These are phyloP conservation scores for Globisporangium viniferum DNA, from an alignment of 352 stramenopile genomes.

Conservation along the genomic window DNA sequence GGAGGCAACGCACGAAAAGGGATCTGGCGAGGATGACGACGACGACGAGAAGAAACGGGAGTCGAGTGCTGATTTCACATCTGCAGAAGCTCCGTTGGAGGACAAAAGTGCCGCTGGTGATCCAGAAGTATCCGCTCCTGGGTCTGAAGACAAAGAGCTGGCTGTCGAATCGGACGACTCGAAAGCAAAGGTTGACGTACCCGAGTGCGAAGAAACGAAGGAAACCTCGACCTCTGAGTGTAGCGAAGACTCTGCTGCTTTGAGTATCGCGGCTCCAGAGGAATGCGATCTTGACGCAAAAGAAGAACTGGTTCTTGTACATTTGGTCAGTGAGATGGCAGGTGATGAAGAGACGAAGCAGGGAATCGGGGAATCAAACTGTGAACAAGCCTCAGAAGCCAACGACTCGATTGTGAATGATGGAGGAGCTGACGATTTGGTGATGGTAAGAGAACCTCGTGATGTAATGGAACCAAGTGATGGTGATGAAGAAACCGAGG, in stretches of 20 bases:
- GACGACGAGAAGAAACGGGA: not conserved
- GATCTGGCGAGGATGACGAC: not conserved
- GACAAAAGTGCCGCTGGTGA: not conserved
- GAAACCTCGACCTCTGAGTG: not conserved
- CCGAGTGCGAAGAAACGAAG: not conserved
- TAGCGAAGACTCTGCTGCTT: not conserved
- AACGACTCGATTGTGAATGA: not conserved
- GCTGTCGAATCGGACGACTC: no score
- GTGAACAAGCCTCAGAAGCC: not conserved
- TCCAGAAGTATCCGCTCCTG: no score
- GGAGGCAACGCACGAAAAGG: not conserved
- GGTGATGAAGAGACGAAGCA: not conserved
- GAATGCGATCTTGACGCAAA: not conserved
- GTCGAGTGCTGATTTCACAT: not conserved
- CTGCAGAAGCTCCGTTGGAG: not conserved
- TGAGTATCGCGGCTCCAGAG: not conserved
- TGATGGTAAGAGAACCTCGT: not conserved
- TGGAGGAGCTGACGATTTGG: not conserved
- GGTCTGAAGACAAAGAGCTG: no score
- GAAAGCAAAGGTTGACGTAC: not conserved
- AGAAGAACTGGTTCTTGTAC: not conserved
- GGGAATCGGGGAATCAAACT: not conserved
- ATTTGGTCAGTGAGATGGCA: not conserved
- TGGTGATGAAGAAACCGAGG: not conserved
- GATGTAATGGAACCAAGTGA: not conserved